A percentile compares a stretch with the other conserved stretches of the same genome.
phyloP scores from a whole-genome alignment of 1,139 yeast species.

The Hansenula anomala region DNA sequence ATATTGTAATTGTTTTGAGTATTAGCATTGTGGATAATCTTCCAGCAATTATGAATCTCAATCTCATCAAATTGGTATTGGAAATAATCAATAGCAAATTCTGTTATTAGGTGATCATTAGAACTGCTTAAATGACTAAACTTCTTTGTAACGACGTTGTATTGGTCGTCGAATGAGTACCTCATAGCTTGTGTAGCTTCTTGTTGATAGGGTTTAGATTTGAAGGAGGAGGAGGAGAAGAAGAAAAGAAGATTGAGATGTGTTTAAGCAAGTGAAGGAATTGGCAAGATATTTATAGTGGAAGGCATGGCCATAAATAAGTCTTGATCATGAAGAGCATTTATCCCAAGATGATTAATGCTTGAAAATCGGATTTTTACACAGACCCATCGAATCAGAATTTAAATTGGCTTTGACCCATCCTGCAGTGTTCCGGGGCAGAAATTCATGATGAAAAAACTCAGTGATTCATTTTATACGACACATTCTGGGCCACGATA shows the following conservation, averaged over 20 bases:
- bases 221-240: not conserved
- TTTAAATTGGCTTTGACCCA: too few relatives aligned
- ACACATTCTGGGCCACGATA: too few relatives aligned
- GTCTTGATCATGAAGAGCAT: too few relatives aligned
- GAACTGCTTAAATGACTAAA: conserved; percentile 8
- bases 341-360: not conserved
- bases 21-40: conserved; percentile 14
- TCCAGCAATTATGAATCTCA: conserved; percentile 23
- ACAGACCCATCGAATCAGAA: too few relatives aligned
- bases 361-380: not conserved
- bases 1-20: conserved; percentile 10
- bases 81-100: conserved; percentile 22
- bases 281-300: too few relatives aligned
- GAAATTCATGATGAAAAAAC: too few relatives aligned
- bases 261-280: not conserved
- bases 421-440: conserved; percentile 2
- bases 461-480: too few relatives aligned
- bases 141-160: conserved; percentile 14
- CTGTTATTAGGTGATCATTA: conserved; percentile 6
- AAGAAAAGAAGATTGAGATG: not conserved
- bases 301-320: too few relatives aligned
- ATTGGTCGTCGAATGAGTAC: conserved; percentile 21
- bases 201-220: not conserved
- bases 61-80: conserved; percentile 21
- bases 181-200: conserved; percentile 5